Conservation (phyloP, 2,329 filamentous ascomycete species). For the Cladophialophora bantiana region DNA sequence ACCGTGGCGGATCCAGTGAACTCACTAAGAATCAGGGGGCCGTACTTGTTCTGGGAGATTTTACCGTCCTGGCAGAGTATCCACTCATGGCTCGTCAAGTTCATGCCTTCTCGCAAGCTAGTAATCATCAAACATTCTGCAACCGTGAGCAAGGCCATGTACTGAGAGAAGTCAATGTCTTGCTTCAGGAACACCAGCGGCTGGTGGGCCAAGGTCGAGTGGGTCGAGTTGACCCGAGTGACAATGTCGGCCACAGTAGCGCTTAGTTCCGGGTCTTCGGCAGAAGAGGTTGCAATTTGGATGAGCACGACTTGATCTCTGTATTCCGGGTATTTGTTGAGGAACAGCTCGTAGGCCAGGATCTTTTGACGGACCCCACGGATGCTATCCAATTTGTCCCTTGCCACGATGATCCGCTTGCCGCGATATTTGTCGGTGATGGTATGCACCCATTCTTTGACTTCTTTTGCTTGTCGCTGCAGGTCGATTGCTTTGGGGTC, state of each 20-base stretch:
- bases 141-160: conserved; percentile 86
- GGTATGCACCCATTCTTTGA: conserved; percentile 77
- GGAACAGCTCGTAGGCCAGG: conserved; percentile 87
- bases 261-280: conserved; percentile 85
- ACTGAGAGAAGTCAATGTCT: conserved; percentile 90
- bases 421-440: conserved; percentile 84
- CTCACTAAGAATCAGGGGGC: conserved; percentile 89
- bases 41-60: conserved; percentile 76
- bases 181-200: conserved; percentile 94
- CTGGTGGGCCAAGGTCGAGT: conserved; percentile 89
- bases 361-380: conserved; percentile 93
- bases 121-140: conserved; percentile 95
- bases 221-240: conserved; percentile 88
- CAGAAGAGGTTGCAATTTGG: conserved; percentile 90
- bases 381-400: conserved; percentile 92
- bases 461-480: conserved; percentile 74
- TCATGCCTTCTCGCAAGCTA: conserved; percentile 96
- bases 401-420: conserved; percentile 88
- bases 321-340: conserved; percentile 93
- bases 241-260: conserved; percentile 92
- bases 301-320: conserved; percentile 86
- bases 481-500: conserved; percentile 77
- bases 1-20: conserved; percentile 92
- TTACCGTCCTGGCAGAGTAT: conserved; percentile 90
- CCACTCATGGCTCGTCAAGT: conserved; percentile 92